Conservation (phyloP, 2,329 filamentous ascomycete species). For the Teratosphaeria gauchensis region DNA sequence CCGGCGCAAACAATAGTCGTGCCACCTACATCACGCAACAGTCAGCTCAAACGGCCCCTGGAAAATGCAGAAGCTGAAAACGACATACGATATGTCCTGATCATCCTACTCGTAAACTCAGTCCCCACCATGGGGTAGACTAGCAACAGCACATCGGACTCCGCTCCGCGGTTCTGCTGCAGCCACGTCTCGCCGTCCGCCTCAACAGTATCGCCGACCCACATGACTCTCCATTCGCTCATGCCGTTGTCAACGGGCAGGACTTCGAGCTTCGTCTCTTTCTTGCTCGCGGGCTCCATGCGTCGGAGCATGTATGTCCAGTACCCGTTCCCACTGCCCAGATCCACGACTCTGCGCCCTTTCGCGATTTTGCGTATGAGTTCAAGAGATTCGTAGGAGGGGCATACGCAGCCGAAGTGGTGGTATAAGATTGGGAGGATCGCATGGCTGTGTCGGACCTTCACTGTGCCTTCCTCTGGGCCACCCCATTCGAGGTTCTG, state of each 20-base stretch:
- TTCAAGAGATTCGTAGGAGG: slow-evolving; percentile 55
- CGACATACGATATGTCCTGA: slow-evolving; percentile 45
- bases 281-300: slow-evolving; percentile 35
- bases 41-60: neutral
- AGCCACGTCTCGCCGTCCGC: slow-evolving; percentile 53
- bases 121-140: slow-evolving; percentile 64
- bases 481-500: slow-evolving; percentile 57
- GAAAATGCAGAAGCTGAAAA: neutral
- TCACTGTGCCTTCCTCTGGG: slow-evolving; percentile 43
- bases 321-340: slow-evolving; percentile 66
- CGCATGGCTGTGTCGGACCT: slow-evolving; percentile 52
- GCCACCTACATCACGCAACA: slow-evolving; percentile 29
- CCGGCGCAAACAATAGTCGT: slow-evolving; percentile 61
- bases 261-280: slow-evolving; percentile 32
- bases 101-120: slow-evolving; percentile 54
- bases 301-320: slow-evolving; percentile 62
- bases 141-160: slow-evolving; percentile 53
- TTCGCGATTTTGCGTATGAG: slow-evolving; percentile 48
- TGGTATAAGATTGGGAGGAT: slow-evolving; percentile 66
- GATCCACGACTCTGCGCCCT: slow-evolving; percentile 49
- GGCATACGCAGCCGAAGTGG: slow-evolving; percentile 66
- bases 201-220: slow-evolving; percentile 58
- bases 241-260: slow-evolving; percentile 58
- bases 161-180: slow-evolving; percentile 38
- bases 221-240: slow-evolving; percentile 58